Evolutionary conservation across 2,329 filamentous ascomycete species (phyloP).

Genomic region (Ascochyta pisi): DNA sequence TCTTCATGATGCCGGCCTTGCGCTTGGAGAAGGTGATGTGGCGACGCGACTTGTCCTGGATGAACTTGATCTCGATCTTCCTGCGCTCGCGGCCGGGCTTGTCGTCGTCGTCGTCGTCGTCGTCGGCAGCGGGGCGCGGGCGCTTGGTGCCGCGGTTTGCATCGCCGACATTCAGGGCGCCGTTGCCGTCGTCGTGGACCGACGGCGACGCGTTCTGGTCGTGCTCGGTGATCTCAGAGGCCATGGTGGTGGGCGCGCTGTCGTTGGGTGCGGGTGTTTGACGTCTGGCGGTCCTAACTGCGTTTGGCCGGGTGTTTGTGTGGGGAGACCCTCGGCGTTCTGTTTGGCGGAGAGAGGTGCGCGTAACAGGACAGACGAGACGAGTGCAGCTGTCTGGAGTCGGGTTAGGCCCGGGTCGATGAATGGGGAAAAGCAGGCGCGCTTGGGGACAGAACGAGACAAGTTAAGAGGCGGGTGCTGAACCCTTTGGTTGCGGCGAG

Average conservation of each 20-base stretch:
- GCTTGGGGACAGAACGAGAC: slow-evolving; percentile 46
- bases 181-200: slow-evolving; percentile 61
- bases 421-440: slow-evolving; percentile 48
- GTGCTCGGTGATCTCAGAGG: slow-evolving; percentile 59
- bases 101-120: slow-evolving; percentile 97
- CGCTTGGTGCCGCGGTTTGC: slow-evolving; percentile 90
- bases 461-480: slow-evolving; percentile 38
- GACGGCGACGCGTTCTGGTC: slow-evolving; percentile 59
- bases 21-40: slow-evolving; percentile 99
- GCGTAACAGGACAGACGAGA: slow-evolving; percentile 32
- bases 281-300: slow-evolving; percentile 49
- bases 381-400: slow-evolving; percentile 31
- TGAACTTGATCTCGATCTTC: slow-evolving; percentile 99
- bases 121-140: slow-evolving; percentile 79
- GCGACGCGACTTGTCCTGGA: slow-evolving; percentile 98
- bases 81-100: slow-evolving; percentile 97
- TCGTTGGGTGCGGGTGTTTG: slow-evolving; percentile 46
- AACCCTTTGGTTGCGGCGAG: slow-evolving; percentile 44
- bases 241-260: slow-evolving; percentile 45
- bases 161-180: slow-evolving; percentile 57
- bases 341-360: slow-evolving; percentile 31
- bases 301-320: slow-evolving; percentile 45
- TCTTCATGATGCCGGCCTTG: slow-evolving; percentile 99
- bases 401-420: slow-evolving; percentile 44
- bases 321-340: slow-evolving; percentile 43